Percentiles rank a stretch among this genome's conserved stretches.
These are phyloP conservation scores for Tausonia pullulans DNA, from an alignment of 1,284 basidiomycete species.

Conservation along the genomic window DNA sequence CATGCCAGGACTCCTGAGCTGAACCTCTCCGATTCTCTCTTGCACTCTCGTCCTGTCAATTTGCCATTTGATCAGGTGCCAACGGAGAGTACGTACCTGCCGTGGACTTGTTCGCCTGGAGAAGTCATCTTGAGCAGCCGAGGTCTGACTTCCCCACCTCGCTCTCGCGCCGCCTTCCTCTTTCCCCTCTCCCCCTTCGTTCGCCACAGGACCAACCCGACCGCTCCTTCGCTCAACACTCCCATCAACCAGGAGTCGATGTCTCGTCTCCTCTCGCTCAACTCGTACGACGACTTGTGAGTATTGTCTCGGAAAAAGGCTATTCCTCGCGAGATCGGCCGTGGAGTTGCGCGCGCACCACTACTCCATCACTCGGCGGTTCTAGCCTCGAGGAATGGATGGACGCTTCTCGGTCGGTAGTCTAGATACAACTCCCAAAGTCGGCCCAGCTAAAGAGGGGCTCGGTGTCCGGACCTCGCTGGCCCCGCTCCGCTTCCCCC, in stretches of 20 bases:
- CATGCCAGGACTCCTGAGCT: neutral
- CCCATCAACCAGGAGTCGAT: constrained; percentile 33
- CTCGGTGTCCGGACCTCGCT: neutral
- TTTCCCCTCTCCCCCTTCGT: neutral
- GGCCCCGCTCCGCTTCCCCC: neutral
- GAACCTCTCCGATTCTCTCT: too few species aligned
- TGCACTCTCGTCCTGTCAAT: too few species aligned
- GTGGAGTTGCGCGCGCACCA: neutral
- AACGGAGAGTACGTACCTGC: too few species aligned
- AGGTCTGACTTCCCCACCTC: neutral
- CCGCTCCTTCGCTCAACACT: constrained; percentile 20
- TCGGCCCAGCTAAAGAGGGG: neutral
- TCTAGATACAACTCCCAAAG: neutral
- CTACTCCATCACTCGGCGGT: neutral
- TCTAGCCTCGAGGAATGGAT: neutral
- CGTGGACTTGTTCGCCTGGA: neutral
- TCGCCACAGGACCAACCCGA: neutral
- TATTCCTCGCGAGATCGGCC: neutral
- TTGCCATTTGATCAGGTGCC: too few species aligned
- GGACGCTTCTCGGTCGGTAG: neutral
- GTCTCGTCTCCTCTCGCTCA: constrained; percentile 32
- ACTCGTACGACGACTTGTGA: constrained; percentile 25
- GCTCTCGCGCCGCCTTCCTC: neutral
- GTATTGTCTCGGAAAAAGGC: neutral
- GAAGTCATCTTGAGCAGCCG: neutral